Conservation (phyloP, 495 filamentous ascomycete species). For the Darksidea phi region DNA sequence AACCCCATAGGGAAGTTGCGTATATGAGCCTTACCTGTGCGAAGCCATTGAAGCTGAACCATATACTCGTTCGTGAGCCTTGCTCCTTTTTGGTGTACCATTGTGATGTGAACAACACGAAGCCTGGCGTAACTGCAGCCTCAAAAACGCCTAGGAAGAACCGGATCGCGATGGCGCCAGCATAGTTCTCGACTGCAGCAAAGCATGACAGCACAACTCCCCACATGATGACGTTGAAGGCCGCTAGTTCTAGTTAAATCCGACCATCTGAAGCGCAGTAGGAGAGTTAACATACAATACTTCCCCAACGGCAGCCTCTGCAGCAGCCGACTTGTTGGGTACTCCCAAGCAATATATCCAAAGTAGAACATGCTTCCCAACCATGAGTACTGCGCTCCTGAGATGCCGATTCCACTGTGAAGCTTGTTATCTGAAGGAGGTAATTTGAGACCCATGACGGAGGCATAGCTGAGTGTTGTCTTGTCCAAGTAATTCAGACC, state of each 20-base stretch:
- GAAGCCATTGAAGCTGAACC: slow-evolving; percentile 54
- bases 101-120: slow-evolving; percentile 52
- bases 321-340: slow-evolving; percentile 58
- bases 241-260: slow-evolving; percentile 28
- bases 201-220: slow-evolving; percentile 47
- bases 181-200: slow-evolving; percentile 45
- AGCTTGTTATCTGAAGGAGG: slow-evolving; percentile 19
- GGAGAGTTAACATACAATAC: slow-evolving; percentile 36
- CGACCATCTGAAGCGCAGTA: slow-evolving; percentile 16
- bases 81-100: slow-evolving; percentile 55
- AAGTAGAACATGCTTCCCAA: slow-evolving; percentile 35
- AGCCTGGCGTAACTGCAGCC: slow-evolving; percentile 50
- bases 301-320: slow-evolving; percentile 61
- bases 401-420: slow-evolving; percentile 20
- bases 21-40: slow-evolving; percentile 39
- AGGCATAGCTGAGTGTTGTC: slow-evolving; percentile 55
- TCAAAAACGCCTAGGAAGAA: slow-evolving; percentile 55
- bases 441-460: slow-evolving; percentile 48
- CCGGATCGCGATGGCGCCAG: slow-evolving; percentile 46
- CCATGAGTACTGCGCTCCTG: slow-evolving; percentile 27
- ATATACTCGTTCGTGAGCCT: slow-evolving; percentile 49
- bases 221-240: slow-evolving; percentile 49
- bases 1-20: slow-evolving; percentile 26
- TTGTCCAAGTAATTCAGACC: slow-evolving; percentile 60
- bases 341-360: slow-evolving; percentile 54